phyloP scores from a whole-genome alignment of 345 rosid species.

The Salix suchowensis region DNA sequence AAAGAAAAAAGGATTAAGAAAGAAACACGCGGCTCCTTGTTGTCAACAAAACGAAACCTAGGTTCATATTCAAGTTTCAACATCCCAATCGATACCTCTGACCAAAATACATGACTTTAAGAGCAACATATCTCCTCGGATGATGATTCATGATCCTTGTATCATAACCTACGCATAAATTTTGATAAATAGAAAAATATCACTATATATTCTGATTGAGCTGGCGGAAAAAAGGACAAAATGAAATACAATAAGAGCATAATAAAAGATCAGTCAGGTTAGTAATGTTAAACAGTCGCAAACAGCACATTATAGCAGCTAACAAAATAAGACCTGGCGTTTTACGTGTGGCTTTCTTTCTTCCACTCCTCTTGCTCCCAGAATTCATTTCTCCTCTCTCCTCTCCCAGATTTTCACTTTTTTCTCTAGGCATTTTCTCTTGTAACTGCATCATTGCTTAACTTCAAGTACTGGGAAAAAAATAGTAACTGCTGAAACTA shows the following conservation, averaged over 20 bases:
- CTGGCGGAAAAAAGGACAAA: not conserved
- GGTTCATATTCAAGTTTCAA: not conserved
- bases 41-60: not conserved
- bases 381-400: constrained; percentile 21
- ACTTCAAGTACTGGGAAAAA: too few species aligned
- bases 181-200: not conserved
- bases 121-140: constrained; percentile 63
- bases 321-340: constrained; percentile 20
- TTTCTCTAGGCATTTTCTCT: too few species aligned
- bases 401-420: constrained; percentile 16
- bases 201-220: not conserved
- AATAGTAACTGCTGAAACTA: not conserved
- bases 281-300: too few species aligned
- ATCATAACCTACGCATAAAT: constrained; percentile 12
- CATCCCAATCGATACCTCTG: constrained; percentile 46
- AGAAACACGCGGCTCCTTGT: not conserved
- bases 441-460: too few species aligned
- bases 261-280: too few species aligned
- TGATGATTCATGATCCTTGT: constrained; percentile 27
- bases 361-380: constrained; percentile 15
- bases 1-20: not conserved
- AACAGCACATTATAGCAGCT: not conserved
- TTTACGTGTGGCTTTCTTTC: constrained; percentile 30
- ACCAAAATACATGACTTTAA: constrained; percentile 90
- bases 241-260: too few species aligned